phyloP scores from a whole-genome alignment of 768 basidiomycete species.

The Lactarius sanguifluus region DNA sequence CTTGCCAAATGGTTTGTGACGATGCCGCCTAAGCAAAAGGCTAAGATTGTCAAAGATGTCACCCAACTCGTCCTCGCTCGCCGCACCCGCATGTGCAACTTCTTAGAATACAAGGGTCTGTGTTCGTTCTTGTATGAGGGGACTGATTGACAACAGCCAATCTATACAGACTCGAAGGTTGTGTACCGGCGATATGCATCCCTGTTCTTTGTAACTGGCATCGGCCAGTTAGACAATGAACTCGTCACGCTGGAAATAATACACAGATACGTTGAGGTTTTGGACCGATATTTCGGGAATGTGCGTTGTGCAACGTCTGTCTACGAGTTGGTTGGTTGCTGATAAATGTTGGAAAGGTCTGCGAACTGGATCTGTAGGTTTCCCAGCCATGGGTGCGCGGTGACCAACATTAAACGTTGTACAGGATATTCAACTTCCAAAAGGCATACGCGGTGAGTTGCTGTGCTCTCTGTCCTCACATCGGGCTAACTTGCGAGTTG shows the following conservation, averaged over 20 bases:
- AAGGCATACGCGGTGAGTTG: conserved; percentile 79
- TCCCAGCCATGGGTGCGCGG: not conserved
- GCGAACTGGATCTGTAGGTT: conserved; percentile 87
- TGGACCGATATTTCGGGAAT: conserved; percentile 84
- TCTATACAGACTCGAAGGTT: conserved; percentile 67
- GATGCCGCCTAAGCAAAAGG: conserved; percentile 73
- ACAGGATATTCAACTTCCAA: conserved; percentile 96
- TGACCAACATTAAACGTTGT: conserved; percentile 18
- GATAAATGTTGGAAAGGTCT: conserved; percentile 52
- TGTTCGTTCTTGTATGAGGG: conserved; percentile 2
- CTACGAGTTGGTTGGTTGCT: not conserved
- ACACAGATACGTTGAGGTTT: conserved; percentile 91
- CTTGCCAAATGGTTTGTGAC: conserved; percentile 96
- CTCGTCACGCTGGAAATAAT: conserved; percentile 89
- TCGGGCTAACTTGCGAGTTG: not conserved
- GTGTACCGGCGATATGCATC: conserved; percentile 96
- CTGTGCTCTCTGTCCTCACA: not conserved
- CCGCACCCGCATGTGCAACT: conserved; percentile 91
- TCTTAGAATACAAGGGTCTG: conserved; percentile 94
- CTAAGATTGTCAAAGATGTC: conserved; percentile 94
- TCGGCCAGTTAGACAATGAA: conserved; percentile 85
- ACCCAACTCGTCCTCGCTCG: conserved; percentile 89
- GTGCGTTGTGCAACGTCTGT: conserved; percentile 45
- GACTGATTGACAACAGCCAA: not conserved
- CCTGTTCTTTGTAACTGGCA: conserved; percentile 90